phyloP scores from a whole-genome alignment of 371 early-diverging fungal genomes.

The Chytridium lagenaria region DNA sequence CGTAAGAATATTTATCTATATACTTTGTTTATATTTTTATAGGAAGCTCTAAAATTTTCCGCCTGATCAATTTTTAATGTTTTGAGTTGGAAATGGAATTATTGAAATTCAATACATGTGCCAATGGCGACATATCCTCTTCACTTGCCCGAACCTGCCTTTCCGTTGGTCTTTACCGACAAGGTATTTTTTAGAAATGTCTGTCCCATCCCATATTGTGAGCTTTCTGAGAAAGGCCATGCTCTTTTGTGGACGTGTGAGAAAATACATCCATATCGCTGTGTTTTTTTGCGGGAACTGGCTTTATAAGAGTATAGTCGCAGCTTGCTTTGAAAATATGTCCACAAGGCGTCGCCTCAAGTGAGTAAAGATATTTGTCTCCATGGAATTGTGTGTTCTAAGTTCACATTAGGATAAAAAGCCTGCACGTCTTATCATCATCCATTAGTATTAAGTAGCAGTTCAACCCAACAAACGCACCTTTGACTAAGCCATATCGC shows the following conservation, averaged over 20 bases:
- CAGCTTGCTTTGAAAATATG: not conserved
- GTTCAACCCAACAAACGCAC: not conserved
- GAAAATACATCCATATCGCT: not conserved
- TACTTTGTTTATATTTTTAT: not conserved
- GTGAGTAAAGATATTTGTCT: slow-evolving; percentile 9
- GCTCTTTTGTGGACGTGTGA: not conserved
- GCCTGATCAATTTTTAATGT: not conserved
- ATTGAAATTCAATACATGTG: not conserved
- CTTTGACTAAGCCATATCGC: slow-evolving; percentile 6
- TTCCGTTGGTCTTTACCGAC: not conserved
- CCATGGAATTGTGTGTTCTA: not conserved
- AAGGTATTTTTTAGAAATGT: not conserved
- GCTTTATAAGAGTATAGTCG: not conserved
- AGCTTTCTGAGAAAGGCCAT: too few relatives aligned
- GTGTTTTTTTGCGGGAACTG: not conserved
- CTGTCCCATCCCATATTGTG: not conserved
- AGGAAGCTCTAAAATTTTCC: not conserved
- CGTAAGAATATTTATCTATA: not conserved
- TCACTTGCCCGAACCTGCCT: not conserved
- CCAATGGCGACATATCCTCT: slow-evolving; percentile 5
- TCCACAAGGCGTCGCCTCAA: not conserved
- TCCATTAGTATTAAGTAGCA: not conserved
- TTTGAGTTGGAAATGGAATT: too few relatives aligned
- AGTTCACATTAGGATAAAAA: not conserved
- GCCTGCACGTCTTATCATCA: slow-evolving; percentile 11